Evolutionary conservation across 345 rosid species (phyloP), one percentile per base, ranked within the genome.

Genomic region (Xanthoceras sorbifolium): DNA sequence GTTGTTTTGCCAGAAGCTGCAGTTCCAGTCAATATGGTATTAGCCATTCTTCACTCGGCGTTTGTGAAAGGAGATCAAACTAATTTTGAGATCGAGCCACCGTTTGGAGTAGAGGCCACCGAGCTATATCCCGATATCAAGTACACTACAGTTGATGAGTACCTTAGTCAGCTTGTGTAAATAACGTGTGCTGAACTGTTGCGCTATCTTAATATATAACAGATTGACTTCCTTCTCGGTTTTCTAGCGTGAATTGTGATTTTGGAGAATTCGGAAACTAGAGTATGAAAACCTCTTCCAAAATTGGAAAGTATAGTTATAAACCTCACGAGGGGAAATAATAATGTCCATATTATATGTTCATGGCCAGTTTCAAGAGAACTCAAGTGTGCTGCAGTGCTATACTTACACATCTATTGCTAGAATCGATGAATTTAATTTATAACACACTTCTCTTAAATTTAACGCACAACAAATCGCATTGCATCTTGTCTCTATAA

Each of bases 51-150:
- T 25, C 63, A 74, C 48, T 64, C 70, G 3, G 62, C 28, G 2
- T 50, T 2, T 64, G 71, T 48, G 48, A 11, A 31, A 61, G 70
- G 77, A 64, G 63, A 32, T 64, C 70, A 87, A 1, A 87, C 88
- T 71, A 79, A 71, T 77, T 87, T 87, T 3, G 76, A 82, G 76
- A 87, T 89, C 22, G 86, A 89, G 20, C 82, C 88, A 61, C 82
- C 86, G 1, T 82, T 86, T 46, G 92, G 87, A 32, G 86, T 83
- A 0, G 92, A 89, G 74, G 89, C 87, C 50, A 81, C 88, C 3
- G 75, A 82, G 84, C 85, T 87, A 48, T 80, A 80, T 54, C 87
- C 90, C 38, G 81, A 87, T 62, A 83, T 84, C 79, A 84, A 84
- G 54, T 82, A 82, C 54, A 81, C 89, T 6, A 84, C 82, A 4